These are phyloP conservation scores for Colletotrichum sansevieriae DNA, from an alignment of 2,329 filamentous ascomycete genomes.

Conservation along the genomic window DNA sequence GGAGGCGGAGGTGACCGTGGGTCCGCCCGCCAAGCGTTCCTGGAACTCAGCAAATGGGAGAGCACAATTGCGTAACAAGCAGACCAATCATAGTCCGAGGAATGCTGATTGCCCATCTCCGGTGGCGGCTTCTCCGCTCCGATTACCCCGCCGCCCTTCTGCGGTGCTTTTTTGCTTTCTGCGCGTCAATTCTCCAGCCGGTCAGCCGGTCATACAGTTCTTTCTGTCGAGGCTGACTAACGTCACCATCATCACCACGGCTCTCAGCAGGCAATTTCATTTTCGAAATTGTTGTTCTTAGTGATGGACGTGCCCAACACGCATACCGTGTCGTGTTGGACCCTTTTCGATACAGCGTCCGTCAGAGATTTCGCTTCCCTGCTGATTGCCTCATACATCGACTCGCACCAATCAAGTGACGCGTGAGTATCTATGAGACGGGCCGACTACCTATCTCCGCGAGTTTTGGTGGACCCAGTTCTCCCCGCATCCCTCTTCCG, in stretches of 20 bases:
- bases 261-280: constrained; percentile 26
- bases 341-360: constrained; percentile 10
- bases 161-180: constrained; percentile 20
- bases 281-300: constrained; percentile 1
- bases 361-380: constrained; percentile 28
- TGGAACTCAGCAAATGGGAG: constrained; percentile 22
- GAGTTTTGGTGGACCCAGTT: constrained; percentile 9
- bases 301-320: not conserved
- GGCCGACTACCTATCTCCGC: constrained; percentile 30
- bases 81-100: constrained; percentile 29
- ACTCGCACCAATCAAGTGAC: constrained; percentile 12
- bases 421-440: constrained; percentile 23
- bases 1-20: constrained; percentile 39
- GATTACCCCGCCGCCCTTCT: not conserved
- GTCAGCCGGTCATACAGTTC: constrained; percentile 22
- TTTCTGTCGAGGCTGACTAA: constrained; percentile 21
- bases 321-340: constrained; percentile 2
- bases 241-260: constrained; percentile 3
- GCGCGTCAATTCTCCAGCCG: not conserved
- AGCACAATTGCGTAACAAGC: constrained; percentile 9
- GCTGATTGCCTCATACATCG: constrained; percentile 16
- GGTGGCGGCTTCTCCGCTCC: constrained; percentile 35
- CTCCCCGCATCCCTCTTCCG: not conserved
- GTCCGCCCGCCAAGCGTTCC: constrained; percentile 14
- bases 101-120: constrained; percentile 30